phyloP scores from a whole-genome alignment of 1,284 basidiomycete species.

The Ganoderma resinaceum region DNA sequence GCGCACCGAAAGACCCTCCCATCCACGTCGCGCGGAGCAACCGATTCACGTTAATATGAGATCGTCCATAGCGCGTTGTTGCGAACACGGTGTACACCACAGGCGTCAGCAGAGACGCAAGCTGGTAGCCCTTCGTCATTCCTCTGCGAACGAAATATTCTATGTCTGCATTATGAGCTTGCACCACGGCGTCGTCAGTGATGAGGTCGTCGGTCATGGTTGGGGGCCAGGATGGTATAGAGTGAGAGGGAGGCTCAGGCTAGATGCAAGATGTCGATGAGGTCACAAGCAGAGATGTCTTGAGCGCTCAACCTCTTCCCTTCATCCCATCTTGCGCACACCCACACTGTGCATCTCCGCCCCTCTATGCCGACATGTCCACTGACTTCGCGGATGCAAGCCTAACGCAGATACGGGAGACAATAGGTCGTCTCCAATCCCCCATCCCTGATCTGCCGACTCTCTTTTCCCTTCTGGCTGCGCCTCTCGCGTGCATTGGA shows the following conservation, averaged over 20 bases:
- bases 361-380: conserved; percentile 30
- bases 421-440: conserved; percentile 57
- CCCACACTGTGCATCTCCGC: neutral
- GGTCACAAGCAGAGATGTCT: conserved; percentile 15
- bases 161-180: conserved; percentile 45
- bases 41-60: conserved; percentile 62
- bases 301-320: conserved; percentile 5
- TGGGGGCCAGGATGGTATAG: neutral
- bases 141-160: conserved; percentile 67
- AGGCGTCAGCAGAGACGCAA: conserved; percentile 65
- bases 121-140: conserved; percentile 70
- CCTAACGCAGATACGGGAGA: conserved; percentile 48
- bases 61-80: conserved; percentile 59
- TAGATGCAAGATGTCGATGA: conserved; percentile 7
- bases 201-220: conserved; percentile 36
- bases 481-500: conserved; percentile 61
- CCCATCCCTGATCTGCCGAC: conserved; percentile 57
- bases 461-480: conserved; percentile 60
- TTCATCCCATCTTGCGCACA: neutral
- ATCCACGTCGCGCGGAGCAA: conserved; percentile 74
- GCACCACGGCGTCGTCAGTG: conserved; percentile 30
- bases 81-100: conserved; percentile 62
- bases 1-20: conserved; percentile 63
- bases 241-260: no score
- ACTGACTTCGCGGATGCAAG: conserved; percentile 37